phyloP scores from a whole-genome alignment of 495 filamentous ascomycete species.

The Daldinia loculata region DNA sequence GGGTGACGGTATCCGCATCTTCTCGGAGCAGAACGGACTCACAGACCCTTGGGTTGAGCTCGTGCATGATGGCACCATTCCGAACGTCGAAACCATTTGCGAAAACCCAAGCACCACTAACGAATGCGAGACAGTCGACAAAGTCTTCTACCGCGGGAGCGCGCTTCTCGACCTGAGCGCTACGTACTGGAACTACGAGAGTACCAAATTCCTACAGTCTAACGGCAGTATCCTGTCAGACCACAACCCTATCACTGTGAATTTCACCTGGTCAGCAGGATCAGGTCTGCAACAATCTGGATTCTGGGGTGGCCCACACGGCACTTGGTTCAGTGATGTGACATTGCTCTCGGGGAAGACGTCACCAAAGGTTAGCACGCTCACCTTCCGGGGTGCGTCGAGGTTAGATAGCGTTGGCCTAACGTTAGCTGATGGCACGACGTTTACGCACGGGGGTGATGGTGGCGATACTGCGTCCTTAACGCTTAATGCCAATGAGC shows the following conservation, averaged over 20 bases:
- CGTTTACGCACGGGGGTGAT: conserved; percentile 62
- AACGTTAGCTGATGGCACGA: conserved; percentile 56
- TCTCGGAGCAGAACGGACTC: conserved; percentile 55
- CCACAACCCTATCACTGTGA: conserved; percentile 66
- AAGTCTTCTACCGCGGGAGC: conserved; percentile 66
- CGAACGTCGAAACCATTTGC: conserved; percentile 56
- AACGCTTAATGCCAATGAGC: conserved; percentile 56
- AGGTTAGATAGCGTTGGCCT: conserved; percentile 62
- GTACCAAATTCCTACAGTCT: conserved; percentile 58
- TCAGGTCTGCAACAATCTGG: conserved; percentile 54
- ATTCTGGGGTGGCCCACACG: conserved; percentile 63
- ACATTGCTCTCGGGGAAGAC: conserved; percentile 39
- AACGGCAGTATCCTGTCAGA: conserved; percentile 65
- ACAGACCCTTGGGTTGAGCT: conserved; percentile 64
- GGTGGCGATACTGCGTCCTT: conserved; percentile 59
- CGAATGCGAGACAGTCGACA: conserved; percentile 69
- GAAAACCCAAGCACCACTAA: conserved; percentile 58
- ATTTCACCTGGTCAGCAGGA: conserved; percentile 61
- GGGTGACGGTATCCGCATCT: conserved; percentile 59
- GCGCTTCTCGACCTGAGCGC: conserved; percentile 55
- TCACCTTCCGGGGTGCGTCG: conserved; percentile 60
- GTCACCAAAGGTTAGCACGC: conserved; percentile 46
- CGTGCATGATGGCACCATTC: conserved; percentile 53
- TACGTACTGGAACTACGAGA: conserved; percentile 59
- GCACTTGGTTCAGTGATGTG: conserved; percentile 66